Evolutionary conservation across 768 basidiomycete species (phyloP), one percentile per base, ranked within the genome.

Genomic region (Termitomyces sp.): DNA sequence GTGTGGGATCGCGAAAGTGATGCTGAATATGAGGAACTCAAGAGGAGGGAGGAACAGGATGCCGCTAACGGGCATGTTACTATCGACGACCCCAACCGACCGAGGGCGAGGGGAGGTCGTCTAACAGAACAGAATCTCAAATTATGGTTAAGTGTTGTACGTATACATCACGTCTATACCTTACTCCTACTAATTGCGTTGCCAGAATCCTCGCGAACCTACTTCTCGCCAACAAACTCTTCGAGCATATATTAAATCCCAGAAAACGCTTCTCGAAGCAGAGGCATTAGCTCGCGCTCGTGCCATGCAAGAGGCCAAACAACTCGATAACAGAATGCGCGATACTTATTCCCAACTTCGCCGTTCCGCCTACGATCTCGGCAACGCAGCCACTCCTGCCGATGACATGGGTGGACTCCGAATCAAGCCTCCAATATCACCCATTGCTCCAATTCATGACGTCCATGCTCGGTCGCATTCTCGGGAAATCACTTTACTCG

Each of bases 1-100:
- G 80, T 89, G 8, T 99, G 97, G 97, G 92, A 90, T 0, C 79
- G 97, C 38, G 87, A 87, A 59, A 94, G 92, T 65, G 96, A 99
- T 66, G 82, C 77, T 11, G 74, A 80, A 30, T 96, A 80, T 54
- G 82, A 90, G 38, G 95, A 98, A 40, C 73, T 95, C 22, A 73
- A 85, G 57, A 73, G 77, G 57, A 76, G 84, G 59, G 93, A 95
- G 63, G 71, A 75, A 34, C 88, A 90, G 48, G 90, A 90, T 53
- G 83, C 84, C 60, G 72, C 69, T 0, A 70, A 71, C 5, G 83
- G 85, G 15, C 59, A 77, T 8, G 62, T 78, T 6, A 74, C 72
- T 7, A 43, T 60, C 56, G 83, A 83, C 61, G 80, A 78, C 73
- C 75, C 75, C 28, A 74, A 72, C 53, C 74, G 85, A 51, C 85